Percentiles rank a stretch among this genome's conserved stretches.
Conservation (phyloP, 176 grass and related monocot genomes). For the Areca catechu region DNA sequence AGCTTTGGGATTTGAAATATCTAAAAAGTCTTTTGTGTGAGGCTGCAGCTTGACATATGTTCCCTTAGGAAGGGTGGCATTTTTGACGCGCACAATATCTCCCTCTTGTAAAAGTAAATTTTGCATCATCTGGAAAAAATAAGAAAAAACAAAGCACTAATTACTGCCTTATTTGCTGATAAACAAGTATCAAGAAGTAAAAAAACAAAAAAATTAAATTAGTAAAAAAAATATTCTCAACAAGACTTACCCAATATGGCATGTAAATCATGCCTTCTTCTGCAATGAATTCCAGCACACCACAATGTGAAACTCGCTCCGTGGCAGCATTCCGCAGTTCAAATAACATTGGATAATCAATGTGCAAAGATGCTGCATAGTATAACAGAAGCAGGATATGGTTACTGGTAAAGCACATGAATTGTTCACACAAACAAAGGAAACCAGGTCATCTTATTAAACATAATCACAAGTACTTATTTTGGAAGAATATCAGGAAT, state of each 20-base stretch:
- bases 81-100: conserved; percentile 83
- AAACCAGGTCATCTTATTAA: background rate
- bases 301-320: conserved; percentile 79
- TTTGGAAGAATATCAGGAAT: too few relatives aligned
- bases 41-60: conserved; percentile 99
- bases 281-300: conserved; percentile 94
- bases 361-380: conserved; percentile 71
- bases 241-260: conserved; percentile 78
- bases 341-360: conserved; percentile 98
- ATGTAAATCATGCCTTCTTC: conserved; percentile 99
- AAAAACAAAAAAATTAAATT: conserved; percentile 5
- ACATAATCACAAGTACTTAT: too few relatives aligned
- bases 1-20: conserved; percentile 95
- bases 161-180: too few relatives aligned
- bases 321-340: conserved; percentile 68
- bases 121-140: conserved; percentile 89
- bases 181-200: conserved; percentile 6
- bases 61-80: conserved; percentile 88
- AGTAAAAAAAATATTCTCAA: background rate
- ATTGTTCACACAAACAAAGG: background rate
- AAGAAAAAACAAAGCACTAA: conserved; percentile 23
- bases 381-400: too few relatives aligned
- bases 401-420: too few relatives aligned
- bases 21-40: conserved; percentile 93
- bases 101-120: conserved; percentile 98